These are phyloP conservation scores for Cordyceps militaris DNA, from an alignment of 2,329 filamentous ascomycete species.

Conservation along the genomic window DNA sequence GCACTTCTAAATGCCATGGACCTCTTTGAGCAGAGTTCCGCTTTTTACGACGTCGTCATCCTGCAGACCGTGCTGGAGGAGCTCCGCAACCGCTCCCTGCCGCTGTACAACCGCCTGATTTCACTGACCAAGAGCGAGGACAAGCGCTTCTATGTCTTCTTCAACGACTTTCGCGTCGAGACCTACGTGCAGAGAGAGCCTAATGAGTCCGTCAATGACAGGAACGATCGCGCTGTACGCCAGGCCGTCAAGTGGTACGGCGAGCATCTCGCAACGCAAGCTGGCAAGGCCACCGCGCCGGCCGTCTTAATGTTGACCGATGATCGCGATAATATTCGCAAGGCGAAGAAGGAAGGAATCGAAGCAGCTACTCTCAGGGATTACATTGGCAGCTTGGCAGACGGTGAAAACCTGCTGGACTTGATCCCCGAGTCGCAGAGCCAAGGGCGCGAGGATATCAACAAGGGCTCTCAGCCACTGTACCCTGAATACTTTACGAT, in stretches of 20 bases:
- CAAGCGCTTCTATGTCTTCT: constrained; percentile 97
- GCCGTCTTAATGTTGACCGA: constrained; percentile 90
- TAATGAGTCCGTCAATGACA: constrained; percentile 88
- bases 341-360: constrained; percentile 71
- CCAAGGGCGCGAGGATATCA: constrained; percentile 46
- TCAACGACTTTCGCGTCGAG: constrained; percentile 94
- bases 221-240: constrained; percentile 88
- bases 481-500: constrained; percentile 86
- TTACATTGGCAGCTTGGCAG: constrained; percentile 78
- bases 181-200: constrained; percentile 71
- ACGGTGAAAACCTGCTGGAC: constrained; percentile 78
- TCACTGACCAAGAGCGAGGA: constrained; percentile 90
- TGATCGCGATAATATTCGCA: constrained; percentile 78
- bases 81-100: constrained; percentile 84
- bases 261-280: constrained; percentile 65
- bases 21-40: constrained; percentile 83
- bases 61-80: constrained; percentile 95
- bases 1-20: constrained; percentile 94
- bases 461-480: constrained; percentile 60
- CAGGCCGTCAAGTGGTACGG: constrained; percentile 85
- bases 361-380: constrained; percentile 60
- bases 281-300: constrained; percentile 44
- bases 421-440: constrained; percentile 83
- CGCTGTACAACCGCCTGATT: constrained; percentile 89
- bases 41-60: constrained; percentile 95